phyloP scores from a whole-genome alignment of 768 basidiomycete genomes.

The Fistulinella prunicolor region DNA sequence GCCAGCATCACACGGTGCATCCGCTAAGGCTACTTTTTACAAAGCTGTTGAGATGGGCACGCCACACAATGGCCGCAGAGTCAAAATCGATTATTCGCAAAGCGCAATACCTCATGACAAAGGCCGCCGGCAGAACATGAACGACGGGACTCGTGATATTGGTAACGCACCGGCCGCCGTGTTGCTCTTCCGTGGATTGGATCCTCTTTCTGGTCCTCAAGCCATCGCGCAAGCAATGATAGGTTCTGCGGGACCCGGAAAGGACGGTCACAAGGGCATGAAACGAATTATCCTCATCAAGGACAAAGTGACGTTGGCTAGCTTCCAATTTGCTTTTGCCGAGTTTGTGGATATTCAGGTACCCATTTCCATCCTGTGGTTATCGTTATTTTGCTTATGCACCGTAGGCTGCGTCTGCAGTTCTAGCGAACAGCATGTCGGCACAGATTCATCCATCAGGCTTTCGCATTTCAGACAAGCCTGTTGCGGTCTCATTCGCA shows the following conservation, averaged over 20 bases:
- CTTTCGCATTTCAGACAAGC: conserved; percentile 85
- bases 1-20: conserved; percentile 81
- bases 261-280: conserved; percentile 84
- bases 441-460: conserved; percentile 87
- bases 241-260: conserved; percentile 71
- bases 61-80: conserved; percentile 75
- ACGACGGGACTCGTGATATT: conserved; percentile 96
- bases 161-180: conserved; percentile 81
- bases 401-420: conserved; percentile 71
- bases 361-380: conserved; percentile 7
- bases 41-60: conserved; percentile 69
- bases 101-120: conserved; percentile 72
- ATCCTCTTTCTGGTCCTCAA: conserved; percentile 82
- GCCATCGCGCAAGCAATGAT: conserved; percentile 84
- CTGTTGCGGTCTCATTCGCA: conserved; percentile 90
- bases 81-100: conserved; percentile 96
- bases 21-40: conserved; percentile 67
- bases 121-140: conserved; percentile 63
- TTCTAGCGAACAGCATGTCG: conserved; percentile 86
- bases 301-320: conserved; percentile 82
- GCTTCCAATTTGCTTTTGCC: conserved; percentile 93
- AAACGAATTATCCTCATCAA: conserved; percentile 84
- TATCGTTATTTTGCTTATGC: conserved; percentile 7
- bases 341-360: conserved; percentile 88
- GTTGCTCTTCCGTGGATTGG: conserved; percentile 86